Evolutionary conservation across 2,329 filamentous ascomycete genomes (phyloP), one percentile per base, ranked within the genome.

Genomic region (Fusarium staphyleae): DNA sequence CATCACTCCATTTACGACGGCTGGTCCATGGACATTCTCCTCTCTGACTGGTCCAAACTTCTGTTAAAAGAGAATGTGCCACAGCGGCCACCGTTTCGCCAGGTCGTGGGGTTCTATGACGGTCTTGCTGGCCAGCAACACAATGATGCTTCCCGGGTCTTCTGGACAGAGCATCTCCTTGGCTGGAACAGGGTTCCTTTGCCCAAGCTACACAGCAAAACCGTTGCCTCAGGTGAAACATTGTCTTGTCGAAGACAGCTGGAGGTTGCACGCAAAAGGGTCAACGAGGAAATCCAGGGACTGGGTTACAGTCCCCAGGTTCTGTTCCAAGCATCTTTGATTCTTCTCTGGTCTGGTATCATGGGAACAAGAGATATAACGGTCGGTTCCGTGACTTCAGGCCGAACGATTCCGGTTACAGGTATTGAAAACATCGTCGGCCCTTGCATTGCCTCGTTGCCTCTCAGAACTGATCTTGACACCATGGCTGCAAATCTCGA

Each of bases 1-100:
- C 92, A 96, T 68, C 93, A 97, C 72, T 86, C 90, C 1, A 70
- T 96, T 1, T 97, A 96, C 67, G 93, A 97, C 71, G 93, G 92
- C n/a, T 97, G 93, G 93, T 93, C 91, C 0, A 81, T 92, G 67
- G 89, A 96, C 44, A 77, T 93, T 24, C 72, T 96, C 0, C 64
- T 90, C 12, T 75, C 81, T 19, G 91, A 96, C 69, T 74, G 96
- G 4, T 77, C 81, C 4, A 66, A 65, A 0, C 60, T 88, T 2
- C 65, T 89, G 0, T 46, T 42, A 44, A 22, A 67, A 69, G 8
- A 46, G 56, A 1, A 12, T 42, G 4, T 75, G 2, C 30, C 60
- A 0, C 34, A 63, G 1, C 78, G 87, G 22, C 83, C 85, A 1
- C 78, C 85, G 19, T 96, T 90, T 63, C 74, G 78, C 0, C 67